Conservation (phyloP, 305 asterid species). For the Vinca major region DNA sequence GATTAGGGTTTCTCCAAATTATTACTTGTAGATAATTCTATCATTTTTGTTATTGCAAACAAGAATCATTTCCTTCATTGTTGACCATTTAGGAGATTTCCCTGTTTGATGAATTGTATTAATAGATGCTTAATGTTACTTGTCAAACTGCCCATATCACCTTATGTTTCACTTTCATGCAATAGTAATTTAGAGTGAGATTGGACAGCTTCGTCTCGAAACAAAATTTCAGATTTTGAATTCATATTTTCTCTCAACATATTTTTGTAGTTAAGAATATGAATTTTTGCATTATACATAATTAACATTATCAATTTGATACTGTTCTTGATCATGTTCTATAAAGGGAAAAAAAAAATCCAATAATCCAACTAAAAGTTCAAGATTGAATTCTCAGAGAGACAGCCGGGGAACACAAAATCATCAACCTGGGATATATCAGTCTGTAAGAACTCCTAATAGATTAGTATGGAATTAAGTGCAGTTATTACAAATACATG, state of each 20-base stretch:
- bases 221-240: too few species aligned
- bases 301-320: neutral
- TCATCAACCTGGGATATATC: neutral
- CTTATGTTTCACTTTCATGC: neutral
- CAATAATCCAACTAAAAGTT: neutral
- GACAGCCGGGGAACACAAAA: constrained; percentile 7
- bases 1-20: constrained; percentile 22
- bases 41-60: constrained; percentile 13
- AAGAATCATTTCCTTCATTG: constrained; percentile 21
- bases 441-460: neutral
- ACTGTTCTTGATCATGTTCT: too few species aligned
- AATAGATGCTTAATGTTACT: constrained; percentile 8
- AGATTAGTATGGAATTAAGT: neutral
- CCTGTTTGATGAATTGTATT: constrained; percentile 8
- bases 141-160: too few species aligned
- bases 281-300: neutral
- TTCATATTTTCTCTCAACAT: too few species aligned
- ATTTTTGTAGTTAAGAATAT: neutral
- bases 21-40: constrained; percentile 33
- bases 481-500: neutral
- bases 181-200: neutral
- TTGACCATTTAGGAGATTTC: constrained; percentile 21
- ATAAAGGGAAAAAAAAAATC: neutral
- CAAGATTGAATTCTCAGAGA: neutral
- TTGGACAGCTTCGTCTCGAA: too few species aligned